These are phyloP conservation scores for Arthrocladium fulminans DNA, from an alignment of 2,329 filamentous ascomycete species.

Conservation along the genomic window DNA sequence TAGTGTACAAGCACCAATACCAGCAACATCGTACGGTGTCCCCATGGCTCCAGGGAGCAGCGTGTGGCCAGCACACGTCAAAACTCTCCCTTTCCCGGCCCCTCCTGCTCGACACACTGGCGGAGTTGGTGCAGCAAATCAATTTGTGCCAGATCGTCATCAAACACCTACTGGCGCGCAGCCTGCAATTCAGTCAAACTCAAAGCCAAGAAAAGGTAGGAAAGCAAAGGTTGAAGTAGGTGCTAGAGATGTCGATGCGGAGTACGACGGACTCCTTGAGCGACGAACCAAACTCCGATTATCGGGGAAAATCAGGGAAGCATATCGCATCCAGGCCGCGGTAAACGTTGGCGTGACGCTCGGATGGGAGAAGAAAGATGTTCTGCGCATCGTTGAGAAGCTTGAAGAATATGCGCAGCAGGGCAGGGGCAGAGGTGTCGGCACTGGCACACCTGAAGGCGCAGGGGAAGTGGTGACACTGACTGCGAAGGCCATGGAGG, in stretches of 20 bases:
- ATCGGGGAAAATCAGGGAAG: neutral
- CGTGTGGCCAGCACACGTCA: too few relatives aligned
- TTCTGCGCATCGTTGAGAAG: neutral
- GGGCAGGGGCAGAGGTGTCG: neutral
- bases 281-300: neutral
- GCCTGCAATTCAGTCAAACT: too few relatives aligned
- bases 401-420: neutral
- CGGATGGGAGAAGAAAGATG: neutral
- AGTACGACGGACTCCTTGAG: neutral
- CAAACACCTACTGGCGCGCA: too few relatives aligned
- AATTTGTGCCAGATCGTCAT: too few relatives aligned
- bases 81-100: too few relatives aligned
- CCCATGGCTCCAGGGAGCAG: too few relatives aligned
- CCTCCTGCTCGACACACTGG: too few relatives aligned
- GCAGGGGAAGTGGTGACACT: neutral
- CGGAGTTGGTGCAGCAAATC: too few relatives aligned
- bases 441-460: too few relatives aligned
- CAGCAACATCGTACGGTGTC: too few relatives aligned
- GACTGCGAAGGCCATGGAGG: slow-evolving; percentile 1
- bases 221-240: neutral
- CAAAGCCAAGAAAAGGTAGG: too few relatives aligned
- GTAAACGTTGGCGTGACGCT: slow-evolving; percentile 1
- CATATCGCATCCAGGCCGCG: neutral
- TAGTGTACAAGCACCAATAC: too few relatives aligned
- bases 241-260: neutral